Evolutionary conservation across 805 yeast species (phyloP).

Genomic region (Saturnispora sanitii): DNA sequence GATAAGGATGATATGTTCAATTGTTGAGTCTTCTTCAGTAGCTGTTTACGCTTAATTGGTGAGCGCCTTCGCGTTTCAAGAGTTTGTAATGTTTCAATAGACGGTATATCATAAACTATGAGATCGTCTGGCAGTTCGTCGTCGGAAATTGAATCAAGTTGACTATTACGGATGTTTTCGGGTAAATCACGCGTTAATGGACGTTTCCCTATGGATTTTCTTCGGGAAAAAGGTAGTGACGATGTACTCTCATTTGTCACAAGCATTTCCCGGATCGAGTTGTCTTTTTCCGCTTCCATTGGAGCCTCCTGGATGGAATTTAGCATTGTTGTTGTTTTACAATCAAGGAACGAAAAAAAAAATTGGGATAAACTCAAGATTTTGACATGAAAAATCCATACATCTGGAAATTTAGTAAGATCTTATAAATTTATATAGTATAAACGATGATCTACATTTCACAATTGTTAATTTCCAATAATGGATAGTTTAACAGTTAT

Average conservation of each 20-base stretch:
- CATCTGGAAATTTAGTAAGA: too few relatives aligned
- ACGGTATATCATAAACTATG: conserved; percentile 54
- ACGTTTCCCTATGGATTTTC: background rate
- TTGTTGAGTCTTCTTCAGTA: conserved; percentile 3
- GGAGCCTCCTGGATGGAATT: conserved; percentile 5
- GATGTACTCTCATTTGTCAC: background rate
- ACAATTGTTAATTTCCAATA: too few relatives aligned
- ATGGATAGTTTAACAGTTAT: too few relatives aligned
- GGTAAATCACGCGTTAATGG: conserved; percentile 6
- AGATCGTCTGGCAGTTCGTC: conserved; percentile 45
- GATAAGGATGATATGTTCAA: conserved; percentile 6
- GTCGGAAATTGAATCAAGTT: conserved; percentile 33
- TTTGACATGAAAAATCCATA: too few relatives aligned
- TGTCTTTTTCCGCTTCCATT: background rate
- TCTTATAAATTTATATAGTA: too few relatives aligned
- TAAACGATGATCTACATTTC: too few relatives aligned
- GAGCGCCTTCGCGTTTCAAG: conserved; percentile 27
- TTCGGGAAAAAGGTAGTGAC: background rate
- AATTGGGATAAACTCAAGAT: background rate
- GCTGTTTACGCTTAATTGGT: conserved; percentile 9
- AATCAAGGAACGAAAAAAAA: background rate
- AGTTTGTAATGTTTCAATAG: conserved; percentile 42
- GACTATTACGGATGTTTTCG: conserved; percentile 4
- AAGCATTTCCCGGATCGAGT: background rate
- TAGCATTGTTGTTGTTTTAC: conserved; percentile 1